phyloP scores from a whole-genome alignment of 2,329 filamentous ascomycete species.

The Esteya vermicola region DNA sequence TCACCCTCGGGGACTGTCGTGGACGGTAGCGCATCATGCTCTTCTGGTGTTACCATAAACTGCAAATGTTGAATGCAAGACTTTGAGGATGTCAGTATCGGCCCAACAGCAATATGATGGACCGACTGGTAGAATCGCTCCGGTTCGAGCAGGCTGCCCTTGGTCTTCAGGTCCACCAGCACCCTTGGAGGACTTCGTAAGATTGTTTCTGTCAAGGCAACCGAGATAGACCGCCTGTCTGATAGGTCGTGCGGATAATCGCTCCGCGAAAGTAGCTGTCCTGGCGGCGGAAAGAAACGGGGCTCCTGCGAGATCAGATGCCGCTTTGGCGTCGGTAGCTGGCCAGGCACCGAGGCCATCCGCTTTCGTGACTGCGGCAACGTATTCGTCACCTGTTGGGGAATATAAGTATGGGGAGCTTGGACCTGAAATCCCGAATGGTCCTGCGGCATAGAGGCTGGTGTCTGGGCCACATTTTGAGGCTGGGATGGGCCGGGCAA shows the following conservation, averaged over 20 bases:
- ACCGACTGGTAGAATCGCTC: conserved; percentile 43
- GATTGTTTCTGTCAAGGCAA: conserved; percentile 31
- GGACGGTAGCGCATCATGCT: conserved; percentile 21
- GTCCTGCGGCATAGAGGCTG: too few species aligned
- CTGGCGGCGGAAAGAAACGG: background rate
- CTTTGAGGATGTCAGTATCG: conserved; percentile 21
- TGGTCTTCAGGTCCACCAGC: conserved; percentile 11
- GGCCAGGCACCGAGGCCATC: too few species aligned
- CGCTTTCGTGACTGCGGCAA: too few species aligned
- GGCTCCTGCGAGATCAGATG: too few species aligned
- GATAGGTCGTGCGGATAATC: conserved; percentile 27
- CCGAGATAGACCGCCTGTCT: conserved; percentile 25
- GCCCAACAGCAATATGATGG: conserved; percentile 32
- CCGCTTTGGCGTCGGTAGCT: too few species aligned
- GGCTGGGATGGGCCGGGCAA: too few species aligned
- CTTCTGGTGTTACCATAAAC: conserved; percentile 29
- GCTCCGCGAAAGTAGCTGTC: conserved; percentile 10
- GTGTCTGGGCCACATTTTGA: too few species aligned
- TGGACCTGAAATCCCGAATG: too few species aligned
- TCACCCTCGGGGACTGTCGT: conserved; percentile 15
- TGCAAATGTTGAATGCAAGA: conserved; percentile 25
- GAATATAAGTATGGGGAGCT: too few species aligned
- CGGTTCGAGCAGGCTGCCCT: background rate
- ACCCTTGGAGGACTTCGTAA: conserved; percentile 32
- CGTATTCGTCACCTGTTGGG: too few species aligned